Evolutionary conservation across 1,139 yeast species (phyloP), one percentile per base, ranked within the genome.

Genomic region (Pichia sp.): DNA sequence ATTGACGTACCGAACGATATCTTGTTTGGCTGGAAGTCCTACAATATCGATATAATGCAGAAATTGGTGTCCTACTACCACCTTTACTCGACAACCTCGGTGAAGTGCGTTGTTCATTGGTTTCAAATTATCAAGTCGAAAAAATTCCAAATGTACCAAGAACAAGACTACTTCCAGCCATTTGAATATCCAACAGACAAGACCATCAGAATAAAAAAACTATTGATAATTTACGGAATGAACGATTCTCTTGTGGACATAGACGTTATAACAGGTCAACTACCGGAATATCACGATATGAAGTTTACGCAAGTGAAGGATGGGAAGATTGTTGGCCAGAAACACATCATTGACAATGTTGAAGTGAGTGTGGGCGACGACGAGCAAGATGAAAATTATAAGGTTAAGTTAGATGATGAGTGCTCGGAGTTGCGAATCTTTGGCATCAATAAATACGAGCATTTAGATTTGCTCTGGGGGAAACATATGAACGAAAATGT

Each of bases 91-190:
- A 87, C 95, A 25, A 89, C 98, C 0, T 84, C 95, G 3, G 97
- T 90, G 44, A 91, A 91, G 68, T 82, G 88, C 23, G 93, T 89
- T 47, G 97, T 90, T 36, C 98, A 91, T 69, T 91, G 98, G 98
- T 91, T 91, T 66, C 98, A 91, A 69, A 89, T 91, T 52, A 86
- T 91, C 57, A 74, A 87, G 45, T 75, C 87, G n/a, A 82, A 81
- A 43, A 79, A 81, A 49, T 90, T 91, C 66, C 96, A 89, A 67
- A 85, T 91, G 96, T 91, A 83, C 68, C 91, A 85, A 62, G 96
- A 88, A 55, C 64, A 65, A 26, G 69, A 77, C 21, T 68, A 75
- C 36, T 79, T 82, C 25, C 77, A 79, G 58, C 78, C 82, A 0
- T 65, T 70, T 49, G 63, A 64, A 41, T 83, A 82, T 66, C 66